Base-by-base conservation (phyloP, 2,329 filamentous ascomycete species). In the Arthrinium phaeospermum region DNA sequence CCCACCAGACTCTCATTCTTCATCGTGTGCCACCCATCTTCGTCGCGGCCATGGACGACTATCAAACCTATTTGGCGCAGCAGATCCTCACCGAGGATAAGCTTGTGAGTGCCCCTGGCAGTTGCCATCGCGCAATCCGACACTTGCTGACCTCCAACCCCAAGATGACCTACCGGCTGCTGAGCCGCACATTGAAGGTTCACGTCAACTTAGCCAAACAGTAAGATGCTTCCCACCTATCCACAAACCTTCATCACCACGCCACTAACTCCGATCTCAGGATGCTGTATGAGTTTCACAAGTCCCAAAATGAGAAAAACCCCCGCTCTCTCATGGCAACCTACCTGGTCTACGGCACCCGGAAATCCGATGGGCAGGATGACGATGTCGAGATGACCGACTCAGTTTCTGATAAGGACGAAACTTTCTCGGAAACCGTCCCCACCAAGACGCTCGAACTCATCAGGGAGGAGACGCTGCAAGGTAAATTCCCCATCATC, bases 121-220 rank as follows among this genome's bases (percentile, higher is more conserved):
- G 4, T 27, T 10, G 37, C n/a, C 19, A 22, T 37, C 30, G 53
- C 30, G 53, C 53, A 16, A 22, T 8, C 19, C 34, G 6, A 41
- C 34, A 7, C 45, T 45, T 8, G 16, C 8, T 64, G 41, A 64
- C 30, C 34, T 64, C 57, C 22, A 13, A 14, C 19, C 34, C 16
- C 44, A 37, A 97, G 95, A 88, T 98, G 78, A 97, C 94, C 69
- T 98, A 98, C 85, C 92, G 95, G 69, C 86, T 92, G 68, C 84
- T 99, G 74, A 96, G 95, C 82, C 90, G 96, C 78, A 92, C 92
- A 51, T 83, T 98, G 71, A 93, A 94, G 78, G 88, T 98, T 64
- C 93, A 98, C 81, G 92, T 93, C 81, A 96, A 97, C 80, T 86
- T 89, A 61, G 96, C 96, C 16, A 99, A 99, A 83, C 91, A 95